Evolutionary conservation across 2,329 filamentous ascomycete genomes (phyloP).

Genomic region (Exophiala lecanii-corni): DNA sequence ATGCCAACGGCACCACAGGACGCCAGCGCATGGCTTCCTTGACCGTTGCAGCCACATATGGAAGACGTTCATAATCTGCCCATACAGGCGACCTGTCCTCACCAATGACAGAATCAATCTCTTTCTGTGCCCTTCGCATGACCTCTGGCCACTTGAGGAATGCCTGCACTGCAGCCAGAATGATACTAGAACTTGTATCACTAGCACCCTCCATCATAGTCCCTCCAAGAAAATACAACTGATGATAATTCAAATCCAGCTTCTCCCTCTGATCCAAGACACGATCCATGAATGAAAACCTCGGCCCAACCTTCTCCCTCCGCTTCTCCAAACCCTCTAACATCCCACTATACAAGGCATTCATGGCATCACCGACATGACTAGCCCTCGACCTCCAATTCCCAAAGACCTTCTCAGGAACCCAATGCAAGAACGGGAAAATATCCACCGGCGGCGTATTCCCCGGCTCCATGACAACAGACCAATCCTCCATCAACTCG

Average conservation of each 20-base stretch:
- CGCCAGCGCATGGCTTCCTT: constrained; percentile 37
- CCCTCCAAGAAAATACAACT: constrained; percentile 37
- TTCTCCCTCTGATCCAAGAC: constrained; percentile 36
- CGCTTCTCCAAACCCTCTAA: constrained; percentile 32
- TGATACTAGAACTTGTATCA: constrained; percentile 38
- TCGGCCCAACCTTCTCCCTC: constrained; percentile 26
- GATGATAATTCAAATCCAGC: constrained; percentile 33
- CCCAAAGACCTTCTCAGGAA: constrained; percentile 40
- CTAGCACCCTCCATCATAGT: constrained; percentile 34
- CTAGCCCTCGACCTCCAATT: constrained; percentile 38
- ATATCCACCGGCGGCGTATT: constrained; percentile 48
- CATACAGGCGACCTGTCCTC: constrained; percentile 30
- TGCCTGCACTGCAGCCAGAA: constrained; percentile 38
- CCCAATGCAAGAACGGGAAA: constrained; percentile 40
- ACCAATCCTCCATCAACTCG: constrained; percentile 41
- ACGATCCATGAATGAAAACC: constrained; percentile 37
- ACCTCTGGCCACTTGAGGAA: constrained; percentile 48
- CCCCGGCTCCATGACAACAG: constrained; percentile 43
- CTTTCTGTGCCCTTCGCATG: constrained; percentile 41
- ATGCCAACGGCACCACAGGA: constrained; percentile 42
- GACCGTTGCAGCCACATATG: constrained; percentile 33
- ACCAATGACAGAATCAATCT: constrained; percentile 39
- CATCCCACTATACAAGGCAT: constrained; percentile 37
- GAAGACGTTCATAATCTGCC: constrained; percentile 30
- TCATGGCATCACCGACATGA: constrained; percentile 39